Evolutionary conservation across 192 early-diverging fungal genomes (phyloP), one percentile per base, ranked within the genome.

Genomic region (Jimgerdemannia flammicorona): DNA sequence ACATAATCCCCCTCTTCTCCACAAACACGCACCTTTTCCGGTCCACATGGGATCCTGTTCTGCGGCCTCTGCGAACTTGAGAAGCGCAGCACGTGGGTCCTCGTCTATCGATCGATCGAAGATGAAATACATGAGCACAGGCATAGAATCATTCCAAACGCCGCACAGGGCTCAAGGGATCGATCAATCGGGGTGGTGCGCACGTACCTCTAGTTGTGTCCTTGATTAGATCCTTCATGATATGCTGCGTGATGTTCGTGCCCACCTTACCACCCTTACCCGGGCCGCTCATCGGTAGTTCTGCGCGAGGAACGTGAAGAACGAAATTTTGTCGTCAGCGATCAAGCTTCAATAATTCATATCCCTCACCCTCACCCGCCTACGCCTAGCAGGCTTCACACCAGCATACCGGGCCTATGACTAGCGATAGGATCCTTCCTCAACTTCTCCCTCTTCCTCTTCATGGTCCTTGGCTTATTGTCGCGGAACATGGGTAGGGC

Each of bases 11-110:
- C 41, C 20, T n/a, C n/a, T 6, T 71, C 3, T 29, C 39, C 19
- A 19, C 14, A 54, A 10, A 68, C 29, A 7, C 68, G 74, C 78
- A 85, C 84, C 84, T 64, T 79, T 78, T 39, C 72, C 86, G 74
- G 97, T 89, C 91, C 95, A 99, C 80, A 89, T 88, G 4, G 95
- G 95, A 74, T 98, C 91, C 43, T 86, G 83, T 75, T 93, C 90
- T 0, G 95, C 94, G 3, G 87, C 84, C 3, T 88, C 84, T 0
- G 97, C 96, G 84, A 95, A 95, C 73, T 89, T 93, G 42, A 99
- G 80, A 75, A 99, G 86, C 3, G 95, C 97, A 68, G 93, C 96
- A 67, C 97, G 84, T 10, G 97, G 97, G 84, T 99, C 97, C 73
- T 96, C 95, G 72, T 95, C 93, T 67, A 91, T n/a, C 6, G 18